Conservation (phyloP, 345 rosid genomes). For the Excoecaria cochinchinensis region DNA sequence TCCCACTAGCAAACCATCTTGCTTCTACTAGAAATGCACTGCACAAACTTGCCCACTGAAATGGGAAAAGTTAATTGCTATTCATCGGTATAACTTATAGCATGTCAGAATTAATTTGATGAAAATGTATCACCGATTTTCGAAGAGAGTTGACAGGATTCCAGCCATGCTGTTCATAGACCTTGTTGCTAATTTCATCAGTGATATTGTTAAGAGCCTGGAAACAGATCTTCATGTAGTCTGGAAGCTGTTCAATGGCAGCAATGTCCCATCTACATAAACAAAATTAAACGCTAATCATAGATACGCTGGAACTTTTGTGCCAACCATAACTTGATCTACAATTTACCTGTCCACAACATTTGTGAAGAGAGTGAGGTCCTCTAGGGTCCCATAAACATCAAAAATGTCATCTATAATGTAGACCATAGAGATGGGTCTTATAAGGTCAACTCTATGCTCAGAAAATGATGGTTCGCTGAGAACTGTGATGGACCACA, state of each 20-base stretch:
- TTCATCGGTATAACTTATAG: no score
- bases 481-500: constrained; percentile 47
- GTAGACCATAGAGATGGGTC: constrained; percentile 53
- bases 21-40: constrained; percentile 59
- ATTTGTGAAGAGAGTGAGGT: constrained; percentile 45
- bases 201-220: constrained; percentile 44
- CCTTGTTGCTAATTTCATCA: constrained; percentile 36
- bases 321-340: neutral
- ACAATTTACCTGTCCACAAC: constrained; percentile 35
- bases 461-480: constrained; percentile 47
- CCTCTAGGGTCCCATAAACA: constrained; percentile 42
- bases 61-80: no score
- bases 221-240: constrained; percentile 42
- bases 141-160: neutral
- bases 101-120: neutral
- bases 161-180: constrained; percentile 35
- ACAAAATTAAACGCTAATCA: neutral
- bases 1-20: constrained; percentile 44
- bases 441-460: constrained; percentile 47
- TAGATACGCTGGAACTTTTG: neutral
- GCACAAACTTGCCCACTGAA: constrained; percentile 52
- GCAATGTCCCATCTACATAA: constrained; percentile 47
- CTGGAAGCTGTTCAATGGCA: constrained; percentile 31
- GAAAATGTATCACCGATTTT: neutral
- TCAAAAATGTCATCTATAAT: constrained; percentile 57